Percentiles rank a stretch among this genome's conserved stretches.
Evolutionary conservation across 2,329 filamentous ascomycete genomes (phyloP).

Genomic region (Pyrenochaeta sp.): DNA sequence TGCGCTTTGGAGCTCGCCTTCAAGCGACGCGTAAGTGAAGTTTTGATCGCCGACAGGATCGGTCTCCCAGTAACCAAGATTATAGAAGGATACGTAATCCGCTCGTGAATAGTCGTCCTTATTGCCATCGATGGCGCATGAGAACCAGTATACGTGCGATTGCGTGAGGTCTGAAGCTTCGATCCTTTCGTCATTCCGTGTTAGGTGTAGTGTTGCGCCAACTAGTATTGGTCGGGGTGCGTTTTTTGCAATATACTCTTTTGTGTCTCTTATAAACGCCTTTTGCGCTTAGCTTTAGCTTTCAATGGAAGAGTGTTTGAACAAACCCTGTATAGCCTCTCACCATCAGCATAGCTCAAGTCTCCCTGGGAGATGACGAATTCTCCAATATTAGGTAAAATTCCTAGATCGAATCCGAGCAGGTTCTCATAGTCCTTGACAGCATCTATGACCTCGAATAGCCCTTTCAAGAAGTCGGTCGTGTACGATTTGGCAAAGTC

Average conservation of each 20-base stretch:
- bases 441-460: conserved; percentile 17
- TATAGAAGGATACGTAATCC: conserved; percentile 12
- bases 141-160: conserved; percentile 7
- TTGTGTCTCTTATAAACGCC: conserved; percentile 18
- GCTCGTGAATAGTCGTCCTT: conserved; percentile 4
- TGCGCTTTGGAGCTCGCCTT: background rate
- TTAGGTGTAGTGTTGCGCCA: conserved; percentile 4
- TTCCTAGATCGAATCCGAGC: conserved; percentile 13
- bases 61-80: conserved; percentile 1
- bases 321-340: conserved; percentile 16
- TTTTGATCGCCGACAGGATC: conserved; percentile 4
- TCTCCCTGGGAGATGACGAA: background rate
- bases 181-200: conserved; percentile 1
- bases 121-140: conserved; percentile 9
- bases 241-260: conserved; percentile 16
- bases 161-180: background rate
- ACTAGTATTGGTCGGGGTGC: conserved; percentile 15
- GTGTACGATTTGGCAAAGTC: conserved; percentile 10
- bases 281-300: background rate
- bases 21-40: background rate
- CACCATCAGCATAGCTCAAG: conserved; percentile 14
- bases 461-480: conserved; percentile 8
- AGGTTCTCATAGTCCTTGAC: conserved; percentile 25
- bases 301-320: background rate
- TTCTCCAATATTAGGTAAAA: conserved; percentile 1